Evolutionary conservation across 305 asterid species (phyloP), one percentile per base, ranked within the genome.

Genomic region (Fraxinus sp.): DNA sequence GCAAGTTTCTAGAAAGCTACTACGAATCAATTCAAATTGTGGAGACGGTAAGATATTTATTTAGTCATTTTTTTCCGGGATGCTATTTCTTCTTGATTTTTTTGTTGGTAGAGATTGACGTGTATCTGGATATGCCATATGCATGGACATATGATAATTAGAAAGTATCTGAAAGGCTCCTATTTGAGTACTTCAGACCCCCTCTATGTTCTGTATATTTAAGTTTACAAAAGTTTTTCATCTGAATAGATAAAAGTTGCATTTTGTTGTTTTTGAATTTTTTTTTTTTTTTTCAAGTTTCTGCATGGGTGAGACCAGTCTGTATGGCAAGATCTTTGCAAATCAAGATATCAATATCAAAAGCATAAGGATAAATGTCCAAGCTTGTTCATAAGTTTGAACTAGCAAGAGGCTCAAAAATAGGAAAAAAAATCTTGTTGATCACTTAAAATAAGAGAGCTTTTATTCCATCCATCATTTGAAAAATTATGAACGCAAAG

Each of bases 1-100:
- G 80, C 36, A 87, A 90, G 84, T 90, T 91, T 84, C 86, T 93
- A 79, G 92, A 92, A 84, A 92, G 84, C 85, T 84, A 80, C 89
- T 79, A 86, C 28, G 80, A 85, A 80, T 80, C 87, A 73, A 46
- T 84, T 83, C 88, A 80, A 75, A 81, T 84, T 86, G 92, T 79
- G 82, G 92, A 88, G 74, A 84, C 36, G 84, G 97, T 93, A 86
- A 85, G 90, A 75, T 80, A 66, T 77, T 33, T 59, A 24, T 75
- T 68, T 68, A n/a, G 7, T 75, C 74, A 35, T 75, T 66, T 70
- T 75, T 46, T 39, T 8, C 62, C 26, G 57, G 74, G 39, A 43
- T n/a, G 14, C 39, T 1, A 46, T 43, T 24, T 7, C 13, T 83
- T 57, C 49, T 9, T 46, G 74, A 28, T 76, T 76, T 46, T 10